These are phyloP conservation scores for Stipa capillata DNA, from an alignment of 176 grass and related monocot species.

Conservation along the genomic window DNA sequence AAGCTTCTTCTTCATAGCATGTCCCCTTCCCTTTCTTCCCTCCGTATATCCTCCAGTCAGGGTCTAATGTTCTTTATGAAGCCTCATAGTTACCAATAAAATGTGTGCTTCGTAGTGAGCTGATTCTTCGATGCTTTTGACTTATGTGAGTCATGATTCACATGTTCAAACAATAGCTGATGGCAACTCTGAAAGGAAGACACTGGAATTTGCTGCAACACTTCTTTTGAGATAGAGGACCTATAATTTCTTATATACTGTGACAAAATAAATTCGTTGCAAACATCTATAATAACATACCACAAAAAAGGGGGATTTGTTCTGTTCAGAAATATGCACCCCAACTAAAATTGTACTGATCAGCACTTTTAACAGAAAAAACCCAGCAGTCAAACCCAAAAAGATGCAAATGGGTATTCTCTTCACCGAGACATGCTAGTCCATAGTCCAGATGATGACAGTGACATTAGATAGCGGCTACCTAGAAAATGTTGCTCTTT, in stretches of 20 bases:
- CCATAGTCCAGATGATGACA: background rate
- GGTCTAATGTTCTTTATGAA: too few relatives aligned
- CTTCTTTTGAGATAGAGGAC: too few relatives aligned
- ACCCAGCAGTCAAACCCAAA: background rate
- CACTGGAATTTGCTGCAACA: background rate
- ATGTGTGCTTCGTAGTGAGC: background rate
- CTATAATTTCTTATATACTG: too few relatives aligned
- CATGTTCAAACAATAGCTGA: background rate
- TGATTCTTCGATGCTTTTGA: background rate
- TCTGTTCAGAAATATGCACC: background rate
- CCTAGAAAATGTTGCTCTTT: background rate
- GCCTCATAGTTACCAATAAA: background rate
- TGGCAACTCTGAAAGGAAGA: background rate
- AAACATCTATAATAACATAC: background rate
- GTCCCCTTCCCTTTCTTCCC: too few relatives aligned
- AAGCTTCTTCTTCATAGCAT: too few relatives aligned
- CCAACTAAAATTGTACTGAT: background rate
- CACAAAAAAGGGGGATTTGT: background rate
- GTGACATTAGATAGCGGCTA: background rate
- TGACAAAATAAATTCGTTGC: too few relatives aligned
- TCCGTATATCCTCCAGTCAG: too few relatives aligned
- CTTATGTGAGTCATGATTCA: background rate
- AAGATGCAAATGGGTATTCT: background rate
- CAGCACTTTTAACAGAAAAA: background rate
- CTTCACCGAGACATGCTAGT: too few relatives aligned